Base-by-base conservation (phyloP, 2,329 filamentous ascomycete genomes). In the Aspergillus ibericus region DNA sequence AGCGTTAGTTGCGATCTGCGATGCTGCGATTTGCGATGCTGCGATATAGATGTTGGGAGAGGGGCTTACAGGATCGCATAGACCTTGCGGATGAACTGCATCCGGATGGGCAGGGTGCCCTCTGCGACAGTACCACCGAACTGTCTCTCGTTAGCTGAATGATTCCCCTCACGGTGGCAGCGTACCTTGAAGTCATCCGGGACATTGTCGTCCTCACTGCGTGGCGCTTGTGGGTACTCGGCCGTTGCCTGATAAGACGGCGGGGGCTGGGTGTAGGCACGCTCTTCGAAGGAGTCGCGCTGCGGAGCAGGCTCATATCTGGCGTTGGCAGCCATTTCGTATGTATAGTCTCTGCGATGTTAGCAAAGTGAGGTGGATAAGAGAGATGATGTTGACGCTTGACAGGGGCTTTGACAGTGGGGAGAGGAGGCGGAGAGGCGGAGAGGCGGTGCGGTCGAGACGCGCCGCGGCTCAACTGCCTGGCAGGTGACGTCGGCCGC, bases 31-130 rank as follows among this genome's bases (percentile, higher is more conserved):
- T n/a, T n/a, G n/a, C 16, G 20, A 3, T 36, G 5, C 49, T 7
- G 9, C 18, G 18, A 32, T 27, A 36, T 27, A 13, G 4, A 18
- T 42, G 32, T n/a, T 6, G 34, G 18, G 40, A 38, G 16, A 53
- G 12, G 22, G 34, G 75, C 82, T 80, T 75, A 86, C 79, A 99
- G 83, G 77, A 99, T 99, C 59, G 92, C 89, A 80, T 99, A 99
- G 73, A 99, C 95, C 82, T 98, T 98, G 78, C 93, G 89, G 69
- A 96, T 84, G 77, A 97, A 99, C 78, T 95, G 91, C 87, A 97
- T 96, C 68, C 93, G 90, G 73, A 99, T 96, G 71, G 96, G 92
- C 72, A 98, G 83, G 18, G 93, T 96, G 48, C 91, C 93, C 81
- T 98, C 95, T 66, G 93, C 89, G 59, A 98, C 93, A 16, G 89